phyloP scores from a whole-genome alignment of 2,329 filamentous ascomycete species.

The Pseudogymnoascus sp. region DNA sequence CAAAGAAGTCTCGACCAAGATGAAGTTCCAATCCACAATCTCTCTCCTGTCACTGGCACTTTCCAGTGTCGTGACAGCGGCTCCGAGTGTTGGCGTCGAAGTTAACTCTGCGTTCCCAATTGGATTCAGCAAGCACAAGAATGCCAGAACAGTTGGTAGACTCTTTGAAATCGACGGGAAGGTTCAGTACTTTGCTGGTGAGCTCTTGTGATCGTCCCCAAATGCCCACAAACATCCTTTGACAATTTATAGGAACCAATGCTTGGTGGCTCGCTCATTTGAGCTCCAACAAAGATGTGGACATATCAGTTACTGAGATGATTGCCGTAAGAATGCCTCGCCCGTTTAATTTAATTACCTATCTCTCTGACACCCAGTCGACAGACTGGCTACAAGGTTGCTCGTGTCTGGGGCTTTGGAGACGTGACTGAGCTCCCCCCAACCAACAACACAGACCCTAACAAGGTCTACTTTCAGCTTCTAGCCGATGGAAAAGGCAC shows the following conservation, averaged over 20 bases:
- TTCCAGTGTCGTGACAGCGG: not conserved
- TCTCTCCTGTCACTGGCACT: constrained; percentile 1
- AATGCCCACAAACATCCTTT: not conserved
- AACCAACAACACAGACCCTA: constrained; percentile 29
- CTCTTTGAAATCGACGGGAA: constrained; percentile 36
- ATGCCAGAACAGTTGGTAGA: constrained; percentile 22
- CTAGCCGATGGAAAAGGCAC: constrained; percentile 39
- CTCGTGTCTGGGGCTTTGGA: constrained; percentile 56
- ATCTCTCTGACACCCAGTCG: constrained; percentile 21
- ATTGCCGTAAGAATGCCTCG: constrained; percentile 17
- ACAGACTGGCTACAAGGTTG: constrained; percentile 46
- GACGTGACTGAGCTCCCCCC: constrained; percentile 37
- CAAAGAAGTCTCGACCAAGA: not conserved
- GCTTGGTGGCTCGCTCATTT: constrained; percentile 47
- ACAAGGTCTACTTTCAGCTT: constrained; percentile 38
- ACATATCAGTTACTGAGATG: constrained; percentile 41
- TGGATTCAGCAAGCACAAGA: constrained; percentile 12
- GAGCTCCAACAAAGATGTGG: constrained; percentile 45
- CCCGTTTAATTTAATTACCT: not conserved
- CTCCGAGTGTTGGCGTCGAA: not conserved
- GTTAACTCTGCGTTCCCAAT: constrained; percentile 13
- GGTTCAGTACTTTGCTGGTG: constrained; percentile 40
- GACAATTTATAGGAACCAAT: constrained; percentile 36
- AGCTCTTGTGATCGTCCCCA: not conserved
- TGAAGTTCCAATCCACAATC: constrained; percentile 5